Percentiles rank a stretch among this genome's conserved stretches.
Conservation (phyloP, 805 yeast genomes). For the Candida alai region DNA sequence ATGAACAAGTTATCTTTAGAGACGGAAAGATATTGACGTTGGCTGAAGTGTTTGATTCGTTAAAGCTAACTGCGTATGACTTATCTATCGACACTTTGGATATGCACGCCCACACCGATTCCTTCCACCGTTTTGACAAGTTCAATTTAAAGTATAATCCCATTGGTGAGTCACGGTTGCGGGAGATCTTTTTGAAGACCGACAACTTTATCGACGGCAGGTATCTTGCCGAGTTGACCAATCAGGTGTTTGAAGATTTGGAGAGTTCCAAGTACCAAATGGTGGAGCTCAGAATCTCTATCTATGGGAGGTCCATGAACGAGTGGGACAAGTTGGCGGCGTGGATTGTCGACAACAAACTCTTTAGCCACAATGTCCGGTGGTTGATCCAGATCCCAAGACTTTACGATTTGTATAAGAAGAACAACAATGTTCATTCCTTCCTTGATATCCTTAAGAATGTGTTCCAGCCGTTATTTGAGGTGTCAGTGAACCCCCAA, state of each 20-base stretch:
- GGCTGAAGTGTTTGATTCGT: constrained; percentile 85
- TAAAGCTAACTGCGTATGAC: constrained; percentile 90
- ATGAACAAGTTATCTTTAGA: constrained; percentile 89
- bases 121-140: constrained; percentile 96
- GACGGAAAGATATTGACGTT: constrained; percentile 86
- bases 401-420: constrained; percentile 83
- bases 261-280: constrained; percentile 95
- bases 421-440: constrained; percentile 59
- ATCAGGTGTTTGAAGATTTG: constrained; percentile 89
- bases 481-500: constrained; percentile 80
- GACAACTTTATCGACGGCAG: constrained; percentile 88
- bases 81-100: constrained; percentile 93
- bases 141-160: constrained; percentile 97
- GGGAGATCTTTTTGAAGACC: constrained; percentile 94
- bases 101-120: constrained; percentile 98
- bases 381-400: constrained; percentile 97
- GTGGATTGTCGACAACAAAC: constrained; percentile 92
- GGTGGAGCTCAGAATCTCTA: constrained; percentile 93
- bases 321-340: constrained; percentile 96
- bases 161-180: constrained; percentile 93
- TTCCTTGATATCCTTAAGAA: constrained; percentile 79
- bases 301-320: constrained; percentile 82
- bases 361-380: constrained; percentile 89
- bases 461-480: constrained; percentile 83
- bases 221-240: constrained; percentile 89